Conservation (phyloP, 2,329 filamentous ascomycete species). For the Capronia epimyces region DNA sequence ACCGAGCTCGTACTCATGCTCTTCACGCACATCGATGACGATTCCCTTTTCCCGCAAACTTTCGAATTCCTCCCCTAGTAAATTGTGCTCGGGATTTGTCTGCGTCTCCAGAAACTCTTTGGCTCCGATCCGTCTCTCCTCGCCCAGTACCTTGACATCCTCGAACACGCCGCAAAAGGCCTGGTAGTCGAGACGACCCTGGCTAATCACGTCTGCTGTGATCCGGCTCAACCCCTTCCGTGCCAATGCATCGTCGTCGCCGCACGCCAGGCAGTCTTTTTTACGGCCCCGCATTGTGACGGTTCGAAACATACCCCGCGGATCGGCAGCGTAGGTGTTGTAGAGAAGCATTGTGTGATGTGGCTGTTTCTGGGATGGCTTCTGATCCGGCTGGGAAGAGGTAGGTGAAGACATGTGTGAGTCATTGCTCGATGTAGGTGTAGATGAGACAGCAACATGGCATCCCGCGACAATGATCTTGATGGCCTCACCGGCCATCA, state of each 20-base stretch:
- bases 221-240: conserved; percentile 55
- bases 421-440: not conserved
- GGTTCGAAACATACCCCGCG: conserved; percentile 58
- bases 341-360: conserved; percentile 48
- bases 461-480: conserved; percentile 60
- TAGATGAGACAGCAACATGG: not conserved
- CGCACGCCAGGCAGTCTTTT: conserved; percentile 71
- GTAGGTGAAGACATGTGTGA: not conserved
- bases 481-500: conserved; percentile 85
- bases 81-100: not conserved
- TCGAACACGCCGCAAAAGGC: conserved; percentile 69
- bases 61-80: conserved; percentile 7
- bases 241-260: conserved; percentile 57
- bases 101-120: conserved; percentile 48
- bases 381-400: not conserved
- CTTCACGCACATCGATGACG: conserved; percentile 77
- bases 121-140: conserved; percentile 64
- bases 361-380: conserved; percentile 27
- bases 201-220: conserved; percentile 56
- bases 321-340: conserved; percentile 45
- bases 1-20: conserved; percentile 77
- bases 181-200: conserved; percentile 71
- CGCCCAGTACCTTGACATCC: conserved; percentile 53
- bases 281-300: conserved; percentile 68
- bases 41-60: conserved; percentile 17